phyloP scores from a whole-genome alignment of 805 yeast species.

The Barnettozyma botsteinii region DNA sequence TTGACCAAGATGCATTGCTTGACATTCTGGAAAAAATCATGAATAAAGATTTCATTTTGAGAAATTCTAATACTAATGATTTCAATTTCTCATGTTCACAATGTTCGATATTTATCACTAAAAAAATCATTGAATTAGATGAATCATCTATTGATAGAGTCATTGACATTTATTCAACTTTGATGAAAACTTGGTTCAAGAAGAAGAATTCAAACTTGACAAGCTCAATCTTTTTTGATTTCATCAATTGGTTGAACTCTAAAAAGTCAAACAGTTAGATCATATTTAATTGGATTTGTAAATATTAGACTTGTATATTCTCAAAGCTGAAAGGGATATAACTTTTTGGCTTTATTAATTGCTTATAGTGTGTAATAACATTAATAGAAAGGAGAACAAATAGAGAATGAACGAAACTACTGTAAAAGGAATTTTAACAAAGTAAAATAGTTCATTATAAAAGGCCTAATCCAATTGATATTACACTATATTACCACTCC shows the following conservation, averaged over 20 bases:
- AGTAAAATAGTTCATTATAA: no score
- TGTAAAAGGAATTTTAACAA: no score
- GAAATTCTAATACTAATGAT: slow-evolving; percentile 31
- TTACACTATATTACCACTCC: no score
- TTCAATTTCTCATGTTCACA: slow-evolving; percentile 46
- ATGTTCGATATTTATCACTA: slow-evolving; percentile 59
- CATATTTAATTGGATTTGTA: background rate
- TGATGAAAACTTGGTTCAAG: slow-evolving; percentile 58
- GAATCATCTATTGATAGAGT: slow-evolving; percentile 35
- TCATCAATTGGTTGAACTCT: slow-evolving; percentile 73
- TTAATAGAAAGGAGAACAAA: no score
- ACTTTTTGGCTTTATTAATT: no score
- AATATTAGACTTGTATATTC: no score
- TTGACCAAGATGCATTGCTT: slow-evolving; percentile 21
- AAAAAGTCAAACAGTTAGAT: slow-evolving; percentile 23
- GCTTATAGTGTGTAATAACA: no score
- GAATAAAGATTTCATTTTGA: slow-evolving; percentile 26
- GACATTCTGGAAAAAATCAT: slow-evolving; percentile 38
- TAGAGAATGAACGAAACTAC: no score
- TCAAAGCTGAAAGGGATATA: no score
- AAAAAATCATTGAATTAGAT: slow-evolving; percentile 39
- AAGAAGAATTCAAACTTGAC: slow-evolving; percentile 41
- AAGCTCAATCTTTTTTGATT: slow-evolving; percentile 62
- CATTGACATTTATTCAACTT: slow-evolving; percentile 47
- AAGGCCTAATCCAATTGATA: no score